phyloP scores from a whole-genome alignment of 2,329 filamentous ascomycete genomes.

The Aspergillus eucalypticola region DNA sequence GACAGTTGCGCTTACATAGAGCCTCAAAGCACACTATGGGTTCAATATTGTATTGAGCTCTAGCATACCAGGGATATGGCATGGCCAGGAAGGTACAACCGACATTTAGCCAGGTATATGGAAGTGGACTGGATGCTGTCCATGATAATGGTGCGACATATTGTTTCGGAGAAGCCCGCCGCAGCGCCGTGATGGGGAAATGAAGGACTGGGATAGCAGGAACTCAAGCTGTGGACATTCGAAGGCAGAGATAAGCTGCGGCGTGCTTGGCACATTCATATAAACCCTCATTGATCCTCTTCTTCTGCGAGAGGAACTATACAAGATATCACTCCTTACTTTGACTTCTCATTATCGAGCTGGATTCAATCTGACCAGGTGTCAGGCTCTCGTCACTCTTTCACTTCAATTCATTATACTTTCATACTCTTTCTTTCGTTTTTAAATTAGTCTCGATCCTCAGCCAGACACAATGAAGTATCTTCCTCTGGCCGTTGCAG shows the following conservation, averaged over 20 bases:
- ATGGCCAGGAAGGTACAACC: too few relatives aligned
- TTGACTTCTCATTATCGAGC: background rate
- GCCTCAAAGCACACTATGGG: too few relatives aligned
- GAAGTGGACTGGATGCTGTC: too few relatives aligned
- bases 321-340: background rate
- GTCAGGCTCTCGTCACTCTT: background rate
- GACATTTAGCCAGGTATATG: too few relatives aligned
- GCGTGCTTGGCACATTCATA: background rate
- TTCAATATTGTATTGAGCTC: too few relatives aligned
- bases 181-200: too few relatives aligned
- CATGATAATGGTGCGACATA: too few relatives aligned
- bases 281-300: background rate
- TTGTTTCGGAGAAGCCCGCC: too few relatives aligned
- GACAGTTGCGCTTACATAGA: too few relatives aligned
- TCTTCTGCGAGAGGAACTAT: too few relatives aligned
- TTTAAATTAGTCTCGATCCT: background rate
- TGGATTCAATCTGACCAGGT: background rate
- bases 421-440: background rate
- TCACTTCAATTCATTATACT: background rate
- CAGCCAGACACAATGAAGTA: slow-evolving; percentile 12
- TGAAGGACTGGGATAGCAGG: background rate
- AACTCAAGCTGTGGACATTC: background rate
- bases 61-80: too few relatives aligned
- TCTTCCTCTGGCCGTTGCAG: background rate
- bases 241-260: background rate